A percentile compares a stretch with the other conserved stretches of the same genome.
Evolutionary conservation across 73 alveolate genomes (phyloP).

Genomic region (Symbiodinium pilosum): DNA sequence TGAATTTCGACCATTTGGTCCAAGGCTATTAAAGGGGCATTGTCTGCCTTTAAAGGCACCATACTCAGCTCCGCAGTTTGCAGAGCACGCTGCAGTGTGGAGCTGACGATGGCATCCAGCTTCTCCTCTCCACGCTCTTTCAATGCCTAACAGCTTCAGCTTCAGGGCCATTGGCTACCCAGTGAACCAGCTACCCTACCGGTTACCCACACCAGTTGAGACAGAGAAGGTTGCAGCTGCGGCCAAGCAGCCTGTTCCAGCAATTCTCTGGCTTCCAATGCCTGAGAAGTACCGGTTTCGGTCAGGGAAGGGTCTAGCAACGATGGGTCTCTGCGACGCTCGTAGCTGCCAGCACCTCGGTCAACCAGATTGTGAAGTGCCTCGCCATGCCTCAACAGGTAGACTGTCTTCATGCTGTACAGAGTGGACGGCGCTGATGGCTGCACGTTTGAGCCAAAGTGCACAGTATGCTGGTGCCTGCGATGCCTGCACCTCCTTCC

Average conservation of each 20-base stretch:
- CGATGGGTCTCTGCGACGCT: constrained; percentile 30
- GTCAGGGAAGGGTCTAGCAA: constrained; percentile 83
- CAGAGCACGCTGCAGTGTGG: constrained; percentile 67
- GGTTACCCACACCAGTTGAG: not conserved
- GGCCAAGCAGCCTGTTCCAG: constrained; percentile 7
- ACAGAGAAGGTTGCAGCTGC: not conserved
- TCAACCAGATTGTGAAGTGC: constrained; percentile 63
- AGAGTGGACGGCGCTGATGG: too few species aligned
- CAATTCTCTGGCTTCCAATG: constrained; percentile 28
- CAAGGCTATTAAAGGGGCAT: constrained; percentile 32
- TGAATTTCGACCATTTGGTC: constrained; percentile 85
- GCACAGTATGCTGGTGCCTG: too few species aligned
- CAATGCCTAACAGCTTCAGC: not conserved
- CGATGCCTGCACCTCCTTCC: too few species aligned
- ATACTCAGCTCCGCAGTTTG: constrained; percentile 50
- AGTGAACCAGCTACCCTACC: not conserved
- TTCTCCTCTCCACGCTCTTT: constrained; percentile 24
- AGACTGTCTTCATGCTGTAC: constrained; percentile 36
- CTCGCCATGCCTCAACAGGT: constrained; percentile 73
- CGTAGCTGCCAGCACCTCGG: constrained; percentile 78
- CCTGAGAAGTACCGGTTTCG: constrained; percentile 51
- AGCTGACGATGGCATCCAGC: constrained; percentile 60
- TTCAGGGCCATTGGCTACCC: too few species aligned
- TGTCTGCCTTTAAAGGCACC: constrained; percentile 39
- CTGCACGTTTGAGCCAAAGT: too few species aligned